A percentile compares a stretch with the other conserved stretches of the same genome.
Conservation (phyloP, 1,139 yeast species). For the Diutina ranongensis region DNA sequence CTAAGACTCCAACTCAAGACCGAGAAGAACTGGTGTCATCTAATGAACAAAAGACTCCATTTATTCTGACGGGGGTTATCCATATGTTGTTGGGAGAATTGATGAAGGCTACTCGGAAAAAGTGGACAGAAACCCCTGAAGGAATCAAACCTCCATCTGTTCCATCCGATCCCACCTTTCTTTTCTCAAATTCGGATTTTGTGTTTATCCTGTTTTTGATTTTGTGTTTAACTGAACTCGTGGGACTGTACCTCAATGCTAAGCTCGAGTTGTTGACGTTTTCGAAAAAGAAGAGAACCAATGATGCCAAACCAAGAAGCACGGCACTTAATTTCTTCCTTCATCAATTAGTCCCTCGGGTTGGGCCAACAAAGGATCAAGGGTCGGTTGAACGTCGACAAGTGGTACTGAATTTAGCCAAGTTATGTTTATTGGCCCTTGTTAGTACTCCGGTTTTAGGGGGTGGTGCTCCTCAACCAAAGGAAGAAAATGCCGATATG, state of each 20-base stretch:
- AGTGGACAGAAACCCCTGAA: conserved; percentile 22
- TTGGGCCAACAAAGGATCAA: conserved; percentile 21
- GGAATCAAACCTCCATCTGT: background rate
- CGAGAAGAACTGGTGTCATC: background rate
- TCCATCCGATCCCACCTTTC: background rate
- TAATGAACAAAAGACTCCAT: background rate
- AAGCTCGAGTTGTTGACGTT: conserved; percentile 76
- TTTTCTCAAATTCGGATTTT: conserved; percentile 33
- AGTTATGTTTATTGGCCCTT: conserved; percentile 46
- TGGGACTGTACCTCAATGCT: conserved; percentile 69
- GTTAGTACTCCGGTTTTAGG: conserved; percentile 40
- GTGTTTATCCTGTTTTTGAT: conserved; percentile 59
- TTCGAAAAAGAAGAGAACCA: conserved; percentile 38
- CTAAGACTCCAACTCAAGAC: background rate
- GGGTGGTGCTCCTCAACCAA: conserved; percentile 31
- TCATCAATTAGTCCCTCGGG: conserved; percentile 61
- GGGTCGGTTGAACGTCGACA: conserved; percentile 20
- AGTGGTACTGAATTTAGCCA: conserved; percentile 40
- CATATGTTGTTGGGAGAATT: conserved; percentile 52
- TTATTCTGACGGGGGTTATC: conserved; percentile 43
- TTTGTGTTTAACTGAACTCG: conserved; percentile 56
- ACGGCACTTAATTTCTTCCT: conserved; percentile 69
- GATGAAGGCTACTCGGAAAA: conserved; percentile 41
- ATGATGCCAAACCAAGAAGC: conserved; percentile 44
- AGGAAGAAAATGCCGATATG: conserved; percentile 55